Evolutionary conservation across 257 asterid species (phyloP).

Genomic region (Solanum ossicruentum): DNA sequence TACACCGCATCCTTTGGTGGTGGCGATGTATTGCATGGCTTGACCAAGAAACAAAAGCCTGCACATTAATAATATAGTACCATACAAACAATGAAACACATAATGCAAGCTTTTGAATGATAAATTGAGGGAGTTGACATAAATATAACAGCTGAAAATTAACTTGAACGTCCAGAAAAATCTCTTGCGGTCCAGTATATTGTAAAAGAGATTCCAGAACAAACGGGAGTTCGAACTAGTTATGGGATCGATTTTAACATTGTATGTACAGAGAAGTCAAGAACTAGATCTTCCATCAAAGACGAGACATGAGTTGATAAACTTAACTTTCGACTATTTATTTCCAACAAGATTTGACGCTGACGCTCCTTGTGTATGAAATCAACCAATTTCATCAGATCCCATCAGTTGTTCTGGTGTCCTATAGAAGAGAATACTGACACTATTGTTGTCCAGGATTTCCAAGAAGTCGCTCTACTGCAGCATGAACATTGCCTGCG

Average conservation of each 20-base stretch:
- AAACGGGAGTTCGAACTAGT: neutral
- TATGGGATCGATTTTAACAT: neutral
- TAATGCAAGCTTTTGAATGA: neutral
- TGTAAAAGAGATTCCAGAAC: neutral
- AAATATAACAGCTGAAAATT: neutral
- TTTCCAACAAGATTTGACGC: neutral
- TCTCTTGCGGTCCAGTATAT: neutral
- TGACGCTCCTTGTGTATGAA: neutral
- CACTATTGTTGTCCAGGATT: conserved; percentile 17
- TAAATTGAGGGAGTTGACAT: neutral
- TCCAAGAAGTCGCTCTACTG: conserved; percentile 39
- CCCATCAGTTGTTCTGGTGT: neutral
- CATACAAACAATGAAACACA: neutral
- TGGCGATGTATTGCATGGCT: neutral
- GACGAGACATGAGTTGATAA: neutral
- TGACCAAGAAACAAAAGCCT: neutral
- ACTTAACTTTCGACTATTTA: neutral
- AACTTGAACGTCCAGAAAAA: neutral
- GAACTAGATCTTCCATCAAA: neutral
- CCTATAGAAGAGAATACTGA: neutral
- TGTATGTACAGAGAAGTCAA: conserved; percentile 18
- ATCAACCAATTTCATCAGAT: neutral
- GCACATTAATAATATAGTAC: neutral
- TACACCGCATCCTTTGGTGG: no score
- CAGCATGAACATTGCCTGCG: conserved; percentile 43